Evolutionary conservation across 768 basidiomycete species (phyloP).

Genomic region (Leucocoprinus leucothites): DNA sequence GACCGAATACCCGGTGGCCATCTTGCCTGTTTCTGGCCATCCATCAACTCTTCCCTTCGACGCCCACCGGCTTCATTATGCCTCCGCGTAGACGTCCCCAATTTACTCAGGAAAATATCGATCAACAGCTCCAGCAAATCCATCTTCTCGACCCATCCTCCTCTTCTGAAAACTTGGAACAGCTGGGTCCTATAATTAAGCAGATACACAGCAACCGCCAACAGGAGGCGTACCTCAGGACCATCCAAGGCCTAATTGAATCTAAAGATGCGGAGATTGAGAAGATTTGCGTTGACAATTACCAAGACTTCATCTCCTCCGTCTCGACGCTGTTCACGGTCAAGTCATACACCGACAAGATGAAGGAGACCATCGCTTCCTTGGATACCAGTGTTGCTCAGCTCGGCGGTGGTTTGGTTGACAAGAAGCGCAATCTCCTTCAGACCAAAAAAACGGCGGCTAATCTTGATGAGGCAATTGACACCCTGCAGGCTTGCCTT

Average conservation of each 20-base stretch:
- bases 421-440: conserved; percentile 89
- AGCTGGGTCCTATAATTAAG: conserved; percentile 92
- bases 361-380: conserved; percentile 87
- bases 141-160: conserved; percentile 86
- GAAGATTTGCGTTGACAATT: conserved; percentile 92
- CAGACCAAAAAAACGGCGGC: conserved; percentile 91
- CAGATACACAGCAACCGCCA: conserved; percentile 86
- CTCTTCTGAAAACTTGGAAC: conserved; percentile 91
- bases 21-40: conserved; percentile 16
- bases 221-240: conserved; percentile 86
- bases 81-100: conserved; percentile 72
- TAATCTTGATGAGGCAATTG: conserved; percentile 95
- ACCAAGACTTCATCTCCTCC: conserved; percentile 96
- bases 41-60: not conserved
- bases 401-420: conserved; percentile 82
- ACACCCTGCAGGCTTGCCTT: conserved; percentile 89
- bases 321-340: conserved; percentile 96
- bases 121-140: conserved; percentile 89
- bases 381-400: conserved; percentile 87
- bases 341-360: conserved; percentile 92
- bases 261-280: conserved; percentile 97
- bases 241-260: conserved; percentile 82
- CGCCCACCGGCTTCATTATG: conserved; percentile 43
- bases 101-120: conserved; percentile 81
- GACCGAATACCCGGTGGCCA: conserved; percentile 19